Evolutionary conservation across 495 filamentous ascomycete species (phyloP), one percentile per base, ranked within the genome.

Genomic region (Penicillium steckii): DNA sequence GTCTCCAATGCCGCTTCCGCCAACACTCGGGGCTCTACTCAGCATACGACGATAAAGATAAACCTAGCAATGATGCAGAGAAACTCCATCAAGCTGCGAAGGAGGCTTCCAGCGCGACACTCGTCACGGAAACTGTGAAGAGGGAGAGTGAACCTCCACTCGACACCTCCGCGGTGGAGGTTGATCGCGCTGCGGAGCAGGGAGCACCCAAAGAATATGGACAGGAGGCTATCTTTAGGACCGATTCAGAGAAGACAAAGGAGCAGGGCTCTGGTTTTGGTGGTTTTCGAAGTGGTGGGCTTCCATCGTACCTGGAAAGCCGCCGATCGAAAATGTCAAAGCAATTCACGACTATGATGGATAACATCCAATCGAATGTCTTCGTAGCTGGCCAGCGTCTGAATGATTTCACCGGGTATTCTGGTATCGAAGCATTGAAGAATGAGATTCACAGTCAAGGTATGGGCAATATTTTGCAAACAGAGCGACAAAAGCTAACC

Each of bases 381-480:
- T 89, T 95, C 56, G 80, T 85, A 47, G 91, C 91, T 9, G 87
- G 88, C 4, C 91, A 96, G 64, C 86, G 85, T 48, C 79, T 98
- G 69, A 97, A 97, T 68, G 88, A 89, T 60, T 76, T 96, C 42
- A 98, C 95, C 1, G 95, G 95, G 10, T 98, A 98, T 79, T 86
- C 88, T 1, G 86, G 87, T 29, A 98, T 98, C 68, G 94, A 96
- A 65, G 74, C 85, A 9, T 77, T 98, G 43, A 92, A 96, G 64
- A 69, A 73, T 4, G 79, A 85, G 13, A 96, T 97, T 67, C 77
- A 81, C 18, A 63, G 64, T 5, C 88, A 86, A 74, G 84, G 84
- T 86, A 74, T 7, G 68, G n/a, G 10, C 44, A 19, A 12, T 18
- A 40, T 12, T 3, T 15, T 1, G 27, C 19, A 21, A 8, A 15